phyloP scores from a whole-genome alignment of 331 rosid genomes.

The Pyrus hybrid region DNA sequence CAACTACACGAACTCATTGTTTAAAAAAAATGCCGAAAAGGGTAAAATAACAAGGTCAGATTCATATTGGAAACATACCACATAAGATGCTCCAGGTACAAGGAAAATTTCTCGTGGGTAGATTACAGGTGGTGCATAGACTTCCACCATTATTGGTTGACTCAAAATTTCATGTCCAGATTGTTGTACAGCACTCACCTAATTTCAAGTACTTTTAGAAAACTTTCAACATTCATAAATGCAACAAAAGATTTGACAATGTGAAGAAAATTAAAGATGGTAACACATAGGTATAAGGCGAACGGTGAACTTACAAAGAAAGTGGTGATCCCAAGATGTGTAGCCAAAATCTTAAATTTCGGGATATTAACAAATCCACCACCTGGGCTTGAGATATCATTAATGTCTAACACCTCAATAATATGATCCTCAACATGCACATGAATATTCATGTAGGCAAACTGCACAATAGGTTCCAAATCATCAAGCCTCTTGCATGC shows the following conservation, averaged over 20 bases:
- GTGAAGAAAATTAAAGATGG: conserved; percentile 7
- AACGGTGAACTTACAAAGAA: conserved; percentile 57
- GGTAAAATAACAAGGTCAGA: neutral
- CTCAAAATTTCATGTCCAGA: conserved; percentile 64
- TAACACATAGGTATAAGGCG: neutral
- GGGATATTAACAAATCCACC: conserved; percentile 35
- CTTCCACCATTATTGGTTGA: conserved; percentile 76
- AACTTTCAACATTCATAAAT: conserved; percentile 14
- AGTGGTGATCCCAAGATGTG: conserved; percentile 68
- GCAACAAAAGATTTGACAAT: conserved; percentile 11
- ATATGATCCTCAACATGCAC: conserved; percentile 74
- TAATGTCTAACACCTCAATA: conserved; percentile 56
- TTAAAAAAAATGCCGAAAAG: neutral
- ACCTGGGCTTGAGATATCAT: conserved; percentile 30
- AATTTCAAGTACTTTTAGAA: conserved; percentile 27
- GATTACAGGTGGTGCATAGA: conserved; percentile 73
- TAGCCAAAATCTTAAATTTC: conserved; percentile 59
- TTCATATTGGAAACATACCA: conserved; percentile 42
- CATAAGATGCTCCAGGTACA: conserved; percentile 78
- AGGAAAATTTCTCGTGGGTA: conserved; percentile 63
- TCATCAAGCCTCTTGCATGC: conserved; percentile 16
- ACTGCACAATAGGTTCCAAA: conserved; percentile 50
- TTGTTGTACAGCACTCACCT: conserved; percentile 66
- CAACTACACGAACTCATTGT: neutral
- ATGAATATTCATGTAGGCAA: conserved; percentile 65